Conservation (phyloP, 2,329 filamentous ascomycete species). For the Onygenales sp. region DNA sequence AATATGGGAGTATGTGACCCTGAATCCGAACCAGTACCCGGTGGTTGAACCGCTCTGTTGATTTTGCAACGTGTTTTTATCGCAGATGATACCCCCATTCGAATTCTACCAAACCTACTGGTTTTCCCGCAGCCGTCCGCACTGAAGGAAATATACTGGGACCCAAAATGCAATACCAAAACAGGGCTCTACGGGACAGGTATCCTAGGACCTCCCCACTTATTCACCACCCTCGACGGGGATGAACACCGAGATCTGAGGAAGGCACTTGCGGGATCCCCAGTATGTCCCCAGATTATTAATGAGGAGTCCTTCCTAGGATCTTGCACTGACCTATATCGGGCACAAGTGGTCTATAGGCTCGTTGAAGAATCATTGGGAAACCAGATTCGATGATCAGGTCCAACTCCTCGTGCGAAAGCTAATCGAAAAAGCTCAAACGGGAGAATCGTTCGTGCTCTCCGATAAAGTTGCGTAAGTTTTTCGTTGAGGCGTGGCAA, state of each 20-base stretch:
- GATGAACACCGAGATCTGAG: conserved; percentile 25
- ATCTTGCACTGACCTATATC: neutral
- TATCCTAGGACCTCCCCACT: conserved; percentile 24
- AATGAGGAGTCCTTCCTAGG: neutral
- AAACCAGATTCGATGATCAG: conserved; percentile 26
- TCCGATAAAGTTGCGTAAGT: conserved; percentile 26
- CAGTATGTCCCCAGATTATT: neutral
- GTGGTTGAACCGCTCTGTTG: neutral
- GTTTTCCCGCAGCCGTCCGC: conserved; percentile 27
- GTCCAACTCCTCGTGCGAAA: conserved; percentile 25
- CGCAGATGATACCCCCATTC: conserved; percentile 24
- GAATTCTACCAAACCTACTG: conserved; percentile 29
- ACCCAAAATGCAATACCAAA: conserved; percentile 28
- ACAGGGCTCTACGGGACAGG: conserved; percentile 25
- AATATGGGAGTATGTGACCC: conserved; percentile 12
- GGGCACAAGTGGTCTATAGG: conserved; percentile 26
- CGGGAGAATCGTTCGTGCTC: conserved; percentile 18
- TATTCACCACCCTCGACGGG: conserved; percentile 22
- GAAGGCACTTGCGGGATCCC: conserved; percentile 24
- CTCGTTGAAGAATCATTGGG: conserved; percentile 31
- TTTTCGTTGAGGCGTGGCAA: no score
- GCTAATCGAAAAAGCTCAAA: conserved; percentile 20
- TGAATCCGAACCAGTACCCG: neutral
- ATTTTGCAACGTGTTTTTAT: neutral
- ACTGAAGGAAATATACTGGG: conserved; percentile 33